These are phyloP conservation scores for Pythium apleroticum DNA, from an alignment of 352 stramenopile genomes.

Conservation along the genomic window DNA sequence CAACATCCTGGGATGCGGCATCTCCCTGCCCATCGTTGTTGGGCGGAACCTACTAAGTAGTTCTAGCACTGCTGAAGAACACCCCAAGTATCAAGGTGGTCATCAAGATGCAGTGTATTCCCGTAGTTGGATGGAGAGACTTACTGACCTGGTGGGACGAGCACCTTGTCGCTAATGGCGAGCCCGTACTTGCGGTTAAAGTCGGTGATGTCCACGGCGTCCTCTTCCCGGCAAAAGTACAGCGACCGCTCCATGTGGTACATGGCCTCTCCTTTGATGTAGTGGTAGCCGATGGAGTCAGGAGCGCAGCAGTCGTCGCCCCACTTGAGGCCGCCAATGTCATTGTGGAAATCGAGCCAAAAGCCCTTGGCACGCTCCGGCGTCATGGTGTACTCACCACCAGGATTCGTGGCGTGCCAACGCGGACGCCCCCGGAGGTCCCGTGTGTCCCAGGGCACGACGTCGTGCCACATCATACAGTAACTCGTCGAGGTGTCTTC, in stretches of 20 bases:
- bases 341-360: conserved; percentile 69
- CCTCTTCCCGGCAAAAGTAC: conserved; percentile 58
- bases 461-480: background rate
- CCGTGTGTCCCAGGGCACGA: background rate
- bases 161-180: background rate
- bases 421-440: background rate
- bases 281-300: conserved; percentile 74
- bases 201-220: conserved; percentile 30
- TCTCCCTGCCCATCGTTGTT: too few species aligned
- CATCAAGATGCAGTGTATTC: background rate
- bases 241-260: conserved; percentile 69
- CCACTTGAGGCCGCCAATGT: conserved; percentile 59
- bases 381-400: background rate
- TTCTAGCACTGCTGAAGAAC: too few species aligned
- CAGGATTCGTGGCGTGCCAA: background rate
- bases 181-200: conserved; percentile 1
- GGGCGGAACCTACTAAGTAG: too few species aligned
- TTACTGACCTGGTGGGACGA: background rate
- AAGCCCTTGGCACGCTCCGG: conserved; percentile 41
- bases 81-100: too few species aligned
- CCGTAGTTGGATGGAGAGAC: background rate
- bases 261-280: conserved; percentile 64
- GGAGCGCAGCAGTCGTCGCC: conserved; percentile 50
- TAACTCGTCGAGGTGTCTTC: background rate
- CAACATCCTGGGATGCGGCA: too few species aligned